Base-by-base conservation (phyloP, 2,329 filamentous ascomycete genomes). In the Tolypocladium sp. region DNA sequence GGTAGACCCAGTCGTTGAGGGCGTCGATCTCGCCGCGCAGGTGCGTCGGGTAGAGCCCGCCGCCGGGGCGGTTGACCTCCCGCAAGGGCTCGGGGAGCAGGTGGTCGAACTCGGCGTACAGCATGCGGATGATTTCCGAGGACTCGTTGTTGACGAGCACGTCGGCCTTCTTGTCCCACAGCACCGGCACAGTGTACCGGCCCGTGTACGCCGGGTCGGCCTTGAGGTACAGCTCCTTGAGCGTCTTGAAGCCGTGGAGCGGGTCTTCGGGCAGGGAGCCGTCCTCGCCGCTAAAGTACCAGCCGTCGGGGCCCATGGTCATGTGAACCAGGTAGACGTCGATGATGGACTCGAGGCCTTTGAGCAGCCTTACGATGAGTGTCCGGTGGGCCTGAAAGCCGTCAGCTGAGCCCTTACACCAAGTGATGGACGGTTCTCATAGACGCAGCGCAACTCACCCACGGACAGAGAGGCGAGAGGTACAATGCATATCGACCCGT, bases 91-190 rank as follows among this genome's bases (percentile, higher is more conserved):
- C 76, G 0, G 81, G 79, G 1, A 87, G 68, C 7, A 86, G 67
- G 55, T 79, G 74, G 62, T 92, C 88, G 66, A 92, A 92, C 58
- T 85, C 88, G 13, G 80, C 79, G 72, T 91, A 91, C 62, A 94
- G 77, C 88, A 93, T 92, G 63, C 90, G 83, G 65, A 94, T 91
- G 65, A 94, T 93, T 71, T 94, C 91, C 57, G 84, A 84, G 58
- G 86, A 89, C 77, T 94, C 91, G 63, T 95, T 95, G 78, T 83
- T 92, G 53, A 94, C 90, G 64, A 93, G 89, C 20, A 79, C 83
- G 55, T 86, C 82, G 30, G 79, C 77, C 69, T 87, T 83, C 69
- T 84, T 87, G 64, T 90, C 87, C 77, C 84, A 90, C 12, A 92
- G 77, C 0, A 87, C 84, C 0, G 89, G 89, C 1, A 92, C 89